Conservation (phyloP, 2,329 filamentous ascomycete genomes). For the Fusarium sp. region DNA sequence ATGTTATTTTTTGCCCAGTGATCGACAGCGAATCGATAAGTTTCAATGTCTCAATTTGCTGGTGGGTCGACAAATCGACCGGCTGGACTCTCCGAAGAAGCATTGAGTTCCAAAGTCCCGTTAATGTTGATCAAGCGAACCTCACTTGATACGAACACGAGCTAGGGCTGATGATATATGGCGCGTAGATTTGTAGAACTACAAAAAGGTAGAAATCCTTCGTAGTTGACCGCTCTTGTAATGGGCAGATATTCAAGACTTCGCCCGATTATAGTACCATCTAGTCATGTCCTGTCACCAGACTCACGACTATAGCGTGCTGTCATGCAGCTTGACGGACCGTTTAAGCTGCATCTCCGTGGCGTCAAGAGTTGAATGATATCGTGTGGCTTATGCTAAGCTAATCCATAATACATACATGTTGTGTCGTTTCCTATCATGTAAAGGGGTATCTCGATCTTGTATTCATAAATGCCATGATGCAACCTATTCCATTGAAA, state of each 20-base stretch:
- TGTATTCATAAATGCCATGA: constrained; percentile 29
- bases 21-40: constrained; percentile 13
- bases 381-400: constrained; percentile 3
- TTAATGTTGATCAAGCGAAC: background rate
- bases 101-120: background rate
- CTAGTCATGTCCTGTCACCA: constrained; percentile 5
- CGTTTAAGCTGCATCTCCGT: constrained; percentile 14
- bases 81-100: background rate
- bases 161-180: background rate
- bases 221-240: constrained; percentile 17
- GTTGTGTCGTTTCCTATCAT: constrained; percentile 13
- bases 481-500: constrained; percentile 1
- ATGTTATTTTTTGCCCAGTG: constrained; percentile 16
- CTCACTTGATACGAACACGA: constrained; percentile 8
- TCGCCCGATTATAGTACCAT: constrained; percentile 10
- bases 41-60: constrained; percentile 1
- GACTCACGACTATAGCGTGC: background rate
- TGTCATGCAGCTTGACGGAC: background rate
- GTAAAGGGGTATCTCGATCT: constrained; percentile 37
- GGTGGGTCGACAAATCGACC: constrained; percentile 9
- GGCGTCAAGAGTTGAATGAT: background rate
- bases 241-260: constrained; percentile 8
- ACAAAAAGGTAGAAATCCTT: background rate
- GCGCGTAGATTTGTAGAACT: background rate
- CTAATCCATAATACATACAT: constrained; percentile 1